Evolutionary conservation across 768 basidiomycete genomes (phyloP).

Genomic region (Pleurotus pulmonarius): DNA sequence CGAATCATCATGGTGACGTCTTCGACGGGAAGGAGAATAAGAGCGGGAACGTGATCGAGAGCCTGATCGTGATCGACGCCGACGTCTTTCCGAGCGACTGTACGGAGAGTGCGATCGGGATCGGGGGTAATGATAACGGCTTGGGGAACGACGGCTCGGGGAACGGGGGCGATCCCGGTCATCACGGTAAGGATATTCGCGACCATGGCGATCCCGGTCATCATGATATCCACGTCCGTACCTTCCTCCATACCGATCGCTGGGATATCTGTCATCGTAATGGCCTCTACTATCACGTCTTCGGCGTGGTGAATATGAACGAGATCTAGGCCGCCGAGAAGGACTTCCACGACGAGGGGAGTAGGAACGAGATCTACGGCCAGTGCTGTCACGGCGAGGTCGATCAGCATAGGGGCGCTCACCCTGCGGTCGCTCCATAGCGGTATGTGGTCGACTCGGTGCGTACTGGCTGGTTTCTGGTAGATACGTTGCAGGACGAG

Average conservation of each 20-base stretch:
- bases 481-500: neutral
- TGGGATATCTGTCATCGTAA: constrained; percentile 6
- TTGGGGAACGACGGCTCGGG: constrained; percentile 5
- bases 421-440: neutral
- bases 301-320: constrained; percentile 12
- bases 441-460: constrained; percentile 4
- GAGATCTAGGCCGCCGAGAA: constrained; percentile 10
- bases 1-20: neutral
- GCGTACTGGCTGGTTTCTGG: constrained; percentile 1
- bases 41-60: constrained; percentile 22
- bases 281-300: neutral
- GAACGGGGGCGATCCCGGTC: neutral
- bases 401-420: neutral
- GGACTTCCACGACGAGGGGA: neutral
- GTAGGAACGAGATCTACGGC: neutral
- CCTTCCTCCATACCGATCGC: neutral
- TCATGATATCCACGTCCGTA: neutral
- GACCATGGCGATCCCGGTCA: constrained; percentile 4
- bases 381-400: neutral
- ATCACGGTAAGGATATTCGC: neutral
- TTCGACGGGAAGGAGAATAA: constrained; percentile 4
- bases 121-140: constrained; percentile 10
- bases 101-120: constrained; percentile 3
- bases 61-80: constrained; percentile 8
- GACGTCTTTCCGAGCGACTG: constrained; percentile 5